Conservation (phyloP, 2,329 filamentous ascomycete genomes). For the Scolecobasidium constrictum region DNA sequence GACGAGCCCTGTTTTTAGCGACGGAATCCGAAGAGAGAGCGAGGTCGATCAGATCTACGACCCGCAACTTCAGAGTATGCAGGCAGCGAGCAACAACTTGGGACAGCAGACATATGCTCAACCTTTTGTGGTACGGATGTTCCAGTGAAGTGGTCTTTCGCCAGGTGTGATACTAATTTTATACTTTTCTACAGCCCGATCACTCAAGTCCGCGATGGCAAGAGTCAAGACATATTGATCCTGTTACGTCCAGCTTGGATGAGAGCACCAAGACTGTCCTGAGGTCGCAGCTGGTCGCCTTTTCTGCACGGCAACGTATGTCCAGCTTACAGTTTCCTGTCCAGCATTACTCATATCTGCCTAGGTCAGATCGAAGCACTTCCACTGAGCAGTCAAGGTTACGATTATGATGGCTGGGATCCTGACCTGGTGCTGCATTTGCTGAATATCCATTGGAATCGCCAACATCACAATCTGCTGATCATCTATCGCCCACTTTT, state of each 20-base stretch:
- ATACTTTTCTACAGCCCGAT: neutral
- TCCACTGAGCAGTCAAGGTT: conserved; percentile 1
- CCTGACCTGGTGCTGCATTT: conserved; percentile 10
- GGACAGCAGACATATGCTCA: neutral
- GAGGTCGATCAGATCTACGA: neutral
- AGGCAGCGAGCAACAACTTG: neutral
- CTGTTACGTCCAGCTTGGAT: conserved; percentile 1
- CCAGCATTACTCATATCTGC: neutral
- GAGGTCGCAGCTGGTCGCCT: conserved; percentile 5
- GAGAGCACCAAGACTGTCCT: conserved; percentile 1
- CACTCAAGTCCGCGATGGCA: neutral
- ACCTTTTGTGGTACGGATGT: neutral
- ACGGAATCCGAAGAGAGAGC: neutral
- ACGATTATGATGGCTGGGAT: conserved; percentile 10
- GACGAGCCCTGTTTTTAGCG: neutral
- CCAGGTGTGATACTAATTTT: neutral
- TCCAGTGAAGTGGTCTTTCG: neutral
- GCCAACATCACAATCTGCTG: conserved; percentile 35
- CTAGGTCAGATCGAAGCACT: conserved; percentile 7
- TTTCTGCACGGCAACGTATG: conserved; percentile 8
- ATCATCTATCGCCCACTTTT: conserved; percentile 38
- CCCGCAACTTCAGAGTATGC: neutral
- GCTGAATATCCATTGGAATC: conserved; percentile 28
- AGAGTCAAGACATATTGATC: neutral
- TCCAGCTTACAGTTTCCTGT: conserved; percentile 5